Evolutionary conservation across 176 grass and related monocot genomes (phyloP), one percentile per base, ranked within the genome.

Genomic region (Eremochloa ophiuroides): DNA sequence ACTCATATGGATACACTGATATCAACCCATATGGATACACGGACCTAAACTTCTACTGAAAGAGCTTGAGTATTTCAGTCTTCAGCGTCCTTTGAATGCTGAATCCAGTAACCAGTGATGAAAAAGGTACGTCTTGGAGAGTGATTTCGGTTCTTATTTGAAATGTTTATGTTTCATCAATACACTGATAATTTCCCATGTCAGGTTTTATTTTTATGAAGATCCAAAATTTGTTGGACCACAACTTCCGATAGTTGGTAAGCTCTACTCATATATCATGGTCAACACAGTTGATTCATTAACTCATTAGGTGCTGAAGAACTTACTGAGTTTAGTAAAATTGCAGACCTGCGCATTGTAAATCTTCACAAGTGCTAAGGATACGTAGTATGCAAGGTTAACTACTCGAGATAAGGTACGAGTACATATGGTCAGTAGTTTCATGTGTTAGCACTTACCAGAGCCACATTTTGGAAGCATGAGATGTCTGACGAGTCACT

Each of bases 31-130:
- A 81, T 27, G 86, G 89, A 62, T 94, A 94, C 71, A 91, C 89
- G 0, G 95, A 98, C 37, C 88, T 98, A 20, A 95, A 87, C 71
- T 98, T 98, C 86, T 95, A 91, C 75, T 97, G 86, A 97, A 84
- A 62, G 62, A 25, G 6, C 34, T 63, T 33, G 11, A 62, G 50
- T 40, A 53, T 14, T 26, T 69, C 1, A 2, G 23, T 34, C 3
- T 8, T 70, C 1, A 6, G 31, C 71, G 34, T 61, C 61, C 23
- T 69, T 11, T 29, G 11, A 75, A 22, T 80, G 69, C 61, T 41
- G 70, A 16, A 30, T 62, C 61, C 38, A 48, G 13, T 37, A 41
- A 79, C 31, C 17, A 73, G 13, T 41, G 40, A 60, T 79, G 69
- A 66, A 8, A 80, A 40, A 39, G 69, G 76, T 80, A 80, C 23